Conservation (phyloP, 2,329 filamentous ascomycete genomes). For the Colletotrichum limetticola region DNA sequence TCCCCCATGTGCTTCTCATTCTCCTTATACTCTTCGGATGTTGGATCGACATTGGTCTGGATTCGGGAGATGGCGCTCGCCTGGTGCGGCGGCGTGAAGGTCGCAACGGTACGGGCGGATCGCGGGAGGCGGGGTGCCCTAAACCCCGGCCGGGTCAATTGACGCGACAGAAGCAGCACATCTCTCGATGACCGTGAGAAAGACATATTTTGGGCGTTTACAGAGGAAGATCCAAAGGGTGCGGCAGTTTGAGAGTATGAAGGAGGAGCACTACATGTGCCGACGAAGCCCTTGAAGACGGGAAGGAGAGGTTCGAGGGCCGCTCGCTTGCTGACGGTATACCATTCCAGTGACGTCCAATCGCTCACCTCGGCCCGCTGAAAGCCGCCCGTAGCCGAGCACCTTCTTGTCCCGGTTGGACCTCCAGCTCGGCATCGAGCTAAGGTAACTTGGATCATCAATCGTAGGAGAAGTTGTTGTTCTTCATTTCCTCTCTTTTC, state of each 20-base stretch:
- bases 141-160: slow-evolving; percentile 44
- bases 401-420: slow-evolving; percentile 33
- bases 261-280: slow-evolving; percentile 35
- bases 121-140: slow-evolving; percentile 43
- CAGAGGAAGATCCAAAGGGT: slow-evolving; percentile 32
- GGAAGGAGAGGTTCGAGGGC: slow-evolving; percentile 22
- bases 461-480: not conserved
- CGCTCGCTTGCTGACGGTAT: slow-evolving; percentile 35
- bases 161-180: slow-evolving; percentile 55
- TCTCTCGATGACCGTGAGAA: slow-evolving; percentile 58
- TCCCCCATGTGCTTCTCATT: slow-evolving; percentile 83
- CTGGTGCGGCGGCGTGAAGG: slow-evolving; percentile 84
- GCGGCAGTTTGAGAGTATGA: slow-evolving; percentile 23
- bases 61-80: slow-evolving; percentile 85
- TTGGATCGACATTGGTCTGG: slow-evolving; percentile 79
- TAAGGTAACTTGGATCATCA: slow-evolving; percentile 27
- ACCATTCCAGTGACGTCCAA: slow-evolving; percentile 33
- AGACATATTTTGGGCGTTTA: slow-evolving; percentile 53
- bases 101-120: slow-evolving; percentile 66
- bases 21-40: slow-evolving; percentile 81
- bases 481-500: slow-evolving; percentile 8
- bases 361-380: slow-evolving; percentile 47
- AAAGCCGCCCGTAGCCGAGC: slow-evolving; percentile 57
- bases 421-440: slow-evolving; percentile 33
- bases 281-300: slow-evolving; percentile 37